phyloP scores from a whole-genome alignment of 2,329 filamentous ascomycete species.

The Aureobasidium sp. region DNA sequence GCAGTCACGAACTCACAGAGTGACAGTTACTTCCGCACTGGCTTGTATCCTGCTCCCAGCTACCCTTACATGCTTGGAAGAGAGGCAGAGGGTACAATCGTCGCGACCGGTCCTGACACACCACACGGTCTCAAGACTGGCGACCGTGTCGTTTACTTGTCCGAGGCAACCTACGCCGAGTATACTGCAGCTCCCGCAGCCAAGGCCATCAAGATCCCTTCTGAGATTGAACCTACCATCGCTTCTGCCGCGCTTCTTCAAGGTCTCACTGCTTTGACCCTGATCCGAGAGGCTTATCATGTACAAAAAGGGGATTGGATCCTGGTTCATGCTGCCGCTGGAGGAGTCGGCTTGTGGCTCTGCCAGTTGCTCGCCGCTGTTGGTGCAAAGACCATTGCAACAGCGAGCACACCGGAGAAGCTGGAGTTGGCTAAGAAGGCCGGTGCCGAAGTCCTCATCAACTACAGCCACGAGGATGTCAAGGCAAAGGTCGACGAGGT shows the following conservation, averaged over 20 bases:
- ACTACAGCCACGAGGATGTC: conserved; percentile 55
- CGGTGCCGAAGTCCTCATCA: conserved; percentile 64
- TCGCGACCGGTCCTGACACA: conserved; percentile 47
- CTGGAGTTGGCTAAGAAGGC: conserved; percentile 57
- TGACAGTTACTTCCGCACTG: conserved; percentile 69
- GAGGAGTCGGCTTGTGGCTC: conserved; percentile 69
- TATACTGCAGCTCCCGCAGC: conserved; percentile 47
- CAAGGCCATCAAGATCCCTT: conserved; percentile 56
- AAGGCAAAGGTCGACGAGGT: conserved; percentile 55
- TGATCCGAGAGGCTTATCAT: conserved; percentile 63
- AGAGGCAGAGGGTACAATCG: conserved; percentile 67
- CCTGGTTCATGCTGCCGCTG: conserved; percentile 77
- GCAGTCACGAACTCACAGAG: not conserved
- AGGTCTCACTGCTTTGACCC: conserved; percentile 71
- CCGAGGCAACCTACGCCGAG: conserved; percentile 47
- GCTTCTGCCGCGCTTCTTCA: conserved; percentile 68
- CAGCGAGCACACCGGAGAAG: conserved; percentile 67
- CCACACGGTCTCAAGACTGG: conserved; percentile 51
- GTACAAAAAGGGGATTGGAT: conserved; percentile 73
- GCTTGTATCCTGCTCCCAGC: conserved; percentile 61
- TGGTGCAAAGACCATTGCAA: conserved; percentile 72
- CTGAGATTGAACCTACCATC: conserved; percentile 49
- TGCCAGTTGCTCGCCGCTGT: conserved; percentile 64
- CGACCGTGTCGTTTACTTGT: conserved; percentile 64
- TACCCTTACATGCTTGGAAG: conserved; percentile 72